phyloP scores from a whole-genome alignment of 768 basidiomycete species.

The Neoboletus brunneissimus region DNA sequence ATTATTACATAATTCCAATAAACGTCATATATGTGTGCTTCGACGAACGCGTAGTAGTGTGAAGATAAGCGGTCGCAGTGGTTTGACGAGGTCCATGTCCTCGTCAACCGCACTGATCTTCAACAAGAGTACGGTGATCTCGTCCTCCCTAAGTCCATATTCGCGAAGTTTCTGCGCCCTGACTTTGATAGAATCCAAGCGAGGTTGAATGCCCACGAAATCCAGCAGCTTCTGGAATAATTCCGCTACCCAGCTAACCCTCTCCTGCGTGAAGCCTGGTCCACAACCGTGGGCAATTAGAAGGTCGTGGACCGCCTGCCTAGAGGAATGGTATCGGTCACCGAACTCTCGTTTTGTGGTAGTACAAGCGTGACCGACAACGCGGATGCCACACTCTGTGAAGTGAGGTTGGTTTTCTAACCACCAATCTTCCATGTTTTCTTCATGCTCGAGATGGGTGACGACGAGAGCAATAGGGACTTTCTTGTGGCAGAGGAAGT shows the following conservation, averaged over 20 bases:
- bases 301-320: constrained; percentile 23
- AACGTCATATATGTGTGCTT: constrained; percentile 4
- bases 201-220: constrained; percentile 21
- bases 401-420: constrained; percentile 24
- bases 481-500: constrained; percentile 33
- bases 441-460: constrained; percentile 36
- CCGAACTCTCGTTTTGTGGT: constrained; percentile 32
- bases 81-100: constrained; percentile 13
- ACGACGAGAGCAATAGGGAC: constrained; percentile 33
- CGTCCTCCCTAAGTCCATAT: constrained; percentile 25
- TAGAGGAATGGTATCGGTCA: constrained; percentile 25
- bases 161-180: constrained; percentile 26
- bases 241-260: constrained; percentile 23
- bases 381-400: constrained; percentile 18
- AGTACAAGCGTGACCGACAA: constrained; percentile 32
- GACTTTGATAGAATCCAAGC: constrained; percentile 19
- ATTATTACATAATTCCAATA: constrained; percentile 2
- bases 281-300: constrained; percentile 18
- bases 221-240: constrained; percentile 25
- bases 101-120: constrained; percentile 24
- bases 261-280: constrained; percentile 21
- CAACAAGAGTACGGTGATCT: constrained; percentile 16
- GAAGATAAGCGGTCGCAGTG: constrained; percentile 3
- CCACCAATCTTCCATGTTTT: constrained; percentile 39
- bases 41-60: constrained; percentile 10